These are phyloP conservation scores for Pyrenopolyporus hunteri DNA, from an alignment of 495 filamentous ascomycete genomes.

Conservation along the genomic window DNA sequence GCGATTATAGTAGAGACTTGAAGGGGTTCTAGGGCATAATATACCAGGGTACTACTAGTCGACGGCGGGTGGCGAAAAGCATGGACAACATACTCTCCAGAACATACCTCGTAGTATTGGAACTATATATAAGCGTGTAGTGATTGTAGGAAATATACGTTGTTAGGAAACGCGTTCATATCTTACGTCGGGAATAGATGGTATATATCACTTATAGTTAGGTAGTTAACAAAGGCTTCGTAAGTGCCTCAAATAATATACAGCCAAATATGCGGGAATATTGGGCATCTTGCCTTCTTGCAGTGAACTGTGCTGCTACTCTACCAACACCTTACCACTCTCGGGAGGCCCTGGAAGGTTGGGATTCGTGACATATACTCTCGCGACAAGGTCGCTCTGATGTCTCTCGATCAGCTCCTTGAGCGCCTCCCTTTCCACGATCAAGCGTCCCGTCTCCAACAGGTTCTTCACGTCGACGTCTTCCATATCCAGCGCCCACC, in stretches of 20 bases:
- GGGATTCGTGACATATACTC: constrained; percentile 39
- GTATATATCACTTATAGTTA: neutral
- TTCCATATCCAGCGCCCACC: constrained; percentile 65
- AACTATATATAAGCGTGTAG: too few species aligned
- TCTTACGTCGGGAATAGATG: too few species aligned
- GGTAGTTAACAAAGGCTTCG: constrained; percentile 25
- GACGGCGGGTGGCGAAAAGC: too few species aligned
- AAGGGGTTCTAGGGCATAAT: too few species aligned
- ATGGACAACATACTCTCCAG: too few species aligned
- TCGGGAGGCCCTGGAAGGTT: constrained; percentile 13
- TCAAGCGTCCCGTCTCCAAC: constrained; percentile 78
- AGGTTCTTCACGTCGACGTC: constrained; percentile 96
- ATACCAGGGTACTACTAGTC: too few species aligned
- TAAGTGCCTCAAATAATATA: constrained; percentile 16
- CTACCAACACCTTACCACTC: constrained; percentile 33
- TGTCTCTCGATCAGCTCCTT: constrained; percentile 75
- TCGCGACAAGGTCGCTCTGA: constrained; percentile 69
- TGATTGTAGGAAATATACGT: too few species aligned
- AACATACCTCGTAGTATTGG: too few species aligned
- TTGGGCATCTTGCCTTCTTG: neutral
- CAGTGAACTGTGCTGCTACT: constrained; percentile 17
- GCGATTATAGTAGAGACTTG: too few species aligned
- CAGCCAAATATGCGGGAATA: constrained; percentile 9
- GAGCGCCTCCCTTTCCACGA: constrained; percentile 85
- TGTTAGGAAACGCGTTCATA: too few species aligned